Percentiles rank a stretch among this genome's conserved stretches.
phyloP scores from a whole-genome alignment of 305 asterid species.

The Solanum hybrid region DNA sequence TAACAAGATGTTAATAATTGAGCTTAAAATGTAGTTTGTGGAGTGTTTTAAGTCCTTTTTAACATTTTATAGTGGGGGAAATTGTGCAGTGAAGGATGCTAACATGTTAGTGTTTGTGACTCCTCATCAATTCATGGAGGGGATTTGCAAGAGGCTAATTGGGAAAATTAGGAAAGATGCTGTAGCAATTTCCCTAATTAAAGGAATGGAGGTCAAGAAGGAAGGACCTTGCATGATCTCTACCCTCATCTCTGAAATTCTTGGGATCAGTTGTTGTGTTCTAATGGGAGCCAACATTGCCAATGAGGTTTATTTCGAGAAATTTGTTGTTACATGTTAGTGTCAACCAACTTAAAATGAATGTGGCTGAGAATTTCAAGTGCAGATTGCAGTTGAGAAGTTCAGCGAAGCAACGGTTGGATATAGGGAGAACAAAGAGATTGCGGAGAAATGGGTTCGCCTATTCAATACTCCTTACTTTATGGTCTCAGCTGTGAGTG shows the following conservation, averaged over 20 bases:
- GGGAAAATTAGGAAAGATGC: constrained; percentile 64
- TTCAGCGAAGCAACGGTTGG: constrained; percentile 94
- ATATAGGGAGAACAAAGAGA: constrained; percentile 53
- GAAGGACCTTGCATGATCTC: constrained; percentile 97
- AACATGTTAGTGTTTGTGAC: constrained; percentile 80
- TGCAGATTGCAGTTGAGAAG: constrained; percentile 81
- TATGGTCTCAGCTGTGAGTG: constrained; percentile 73
- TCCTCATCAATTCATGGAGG: constrained; percentile 92
- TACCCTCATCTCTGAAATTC: constrained; percentile 56
- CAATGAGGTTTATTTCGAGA: constrained; percentile 44
- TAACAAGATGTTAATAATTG: neutral
- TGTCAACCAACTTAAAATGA: neutral
- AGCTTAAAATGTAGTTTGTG: neutral
- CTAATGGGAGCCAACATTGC: constrained; percentile 94
- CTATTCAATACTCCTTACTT: constrained; percentile 73
- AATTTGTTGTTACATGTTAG: neutral
- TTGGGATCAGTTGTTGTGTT: constrained; percentile 70
- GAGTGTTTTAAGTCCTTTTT: neutral
- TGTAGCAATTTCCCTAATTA: constrained; percentile 64
- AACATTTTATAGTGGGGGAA: neutral
- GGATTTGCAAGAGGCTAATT: constrained; percentile 55
- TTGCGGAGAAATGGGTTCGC: constrained; percentile 84
- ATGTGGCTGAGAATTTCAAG: neutral
- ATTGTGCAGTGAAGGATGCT: constrained; percentile 60
- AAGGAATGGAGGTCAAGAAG: constrained; percentile 92